phyloP scores from a whole-genome alignment of 139 green algal species.

The Closterium sp. region DNA sequence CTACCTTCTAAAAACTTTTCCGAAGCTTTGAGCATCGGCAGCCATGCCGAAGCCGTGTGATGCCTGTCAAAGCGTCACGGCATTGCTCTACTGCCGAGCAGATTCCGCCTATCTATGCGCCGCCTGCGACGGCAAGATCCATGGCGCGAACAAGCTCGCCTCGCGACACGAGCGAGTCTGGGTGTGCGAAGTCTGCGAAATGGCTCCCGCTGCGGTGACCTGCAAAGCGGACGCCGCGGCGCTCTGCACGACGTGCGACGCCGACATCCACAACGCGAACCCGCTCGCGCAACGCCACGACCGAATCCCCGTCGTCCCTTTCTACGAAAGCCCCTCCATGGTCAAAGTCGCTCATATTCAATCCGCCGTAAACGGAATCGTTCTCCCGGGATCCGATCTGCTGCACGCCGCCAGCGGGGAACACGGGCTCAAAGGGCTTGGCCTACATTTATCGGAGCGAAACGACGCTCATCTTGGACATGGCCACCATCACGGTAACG shows the following conservation, averaged over 20 bases:
- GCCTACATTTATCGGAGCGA: not conserved
- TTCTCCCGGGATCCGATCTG: not conserved
- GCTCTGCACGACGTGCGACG: slow-evolving; percentile 47
- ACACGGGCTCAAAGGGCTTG: not conserved
- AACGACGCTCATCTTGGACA: not conserved
- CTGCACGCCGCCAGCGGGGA: not conserved
- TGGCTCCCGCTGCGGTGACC: slow-evolving; percentile 15
- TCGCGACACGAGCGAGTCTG: slow-evolving; percentile 40
- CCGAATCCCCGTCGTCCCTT: slow-evolving; percentile 37
- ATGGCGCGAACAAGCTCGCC: slow-evolving; percentile 46
- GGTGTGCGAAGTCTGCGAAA: slow-evolving; percentile 51
- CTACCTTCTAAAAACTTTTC: not conserved
- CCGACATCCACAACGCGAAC: slow-evolving; percentile 44
- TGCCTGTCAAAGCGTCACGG: slow-evolving; percentile 25
- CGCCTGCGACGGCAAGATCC: slow-evolving; percentile 34
- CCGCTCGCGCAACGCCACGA: slow-evolving; percentile 36
- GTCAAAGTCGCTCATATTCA: not conserved
- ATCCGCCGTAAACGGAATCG: not conserved
- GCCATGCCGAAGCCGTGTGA: slow-evolving; percentile 44
- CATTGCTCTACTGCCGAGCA: slow-evolving; percentile 41
- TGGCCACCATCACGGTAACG: not conserved
- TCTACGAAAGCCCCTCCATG: slow-evolving; percentile 37
- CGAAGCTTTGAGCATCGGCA: not conserved
- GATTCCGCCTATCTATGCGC: slow-evolving; percentile 44
- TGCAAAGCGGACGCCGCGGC: slow-evolving; percentile 46